These are phyloP conservation scores for Cladochytrium replicatum DNA, from an alignment of 192 early-diverging fungal genomes.

Conservation along the genomic window DNA sequence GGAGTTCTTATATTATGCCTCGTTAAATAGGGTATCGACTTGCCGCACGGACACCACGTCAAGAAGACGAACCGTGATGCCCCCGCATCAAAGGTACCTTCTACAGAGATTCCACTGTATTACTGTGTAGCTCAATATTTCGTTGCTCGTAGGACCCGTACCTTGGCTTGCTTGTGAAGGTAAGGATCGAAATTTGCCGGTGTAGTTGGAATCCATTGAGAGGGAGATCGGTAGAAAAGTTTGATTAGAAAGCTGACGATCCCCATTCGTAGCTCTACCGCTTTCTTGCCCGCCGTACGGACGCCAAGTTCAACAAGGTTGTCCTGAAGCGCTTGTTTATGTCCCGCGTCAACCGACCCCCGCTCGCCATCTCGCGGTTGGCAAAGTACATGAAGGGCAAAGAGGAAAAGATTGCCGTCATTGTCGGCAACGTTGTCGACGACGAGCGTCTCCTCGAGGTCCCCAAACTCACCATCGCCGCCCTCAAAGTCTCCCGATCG, in stretches of 20 bases:
- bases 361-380: conserved; percentile 87
- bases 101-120: background rate
- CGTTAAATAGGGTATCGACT: conserved; percentile 99
- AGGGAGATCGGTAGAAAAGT: background rate
- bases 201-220: background rate
- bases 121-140: conserved; percentile 2
- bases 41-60: conserved; percentile 91
- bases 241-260: background rate
- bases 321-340: conserved; percentile 97
- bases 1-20: too few relatives aligned
- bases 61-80: conserved; percentile 84
- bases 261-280: conserved; percentile 67
- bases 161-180: conserved; percentile 96
- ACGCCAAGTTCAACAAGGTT: conserved; percentile 98
- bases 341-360: conserved; percentile 95
- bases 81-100: conserved; percentile 65
- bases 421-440: conserved; percentile 96
- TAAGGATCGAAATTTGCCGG: conserved; percentile 18
- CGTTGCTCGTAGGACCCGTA: conserved; percentile 66
- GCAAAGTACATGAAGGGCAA: conserved; percentile 61
- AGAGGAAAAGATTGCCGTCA: conserved; percentile 85
- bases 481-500: conserved; percentile 89
- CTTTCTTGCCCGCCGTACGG: conserved; percentile 98
- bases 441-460: conserved; percentile 85
- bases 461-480: conserved; percentile 92